These are phyloP conservation scores for Leishmania mexicana DNA, from an alignment of 208 protist genomes.

Conservation along the genomic window DNA sequence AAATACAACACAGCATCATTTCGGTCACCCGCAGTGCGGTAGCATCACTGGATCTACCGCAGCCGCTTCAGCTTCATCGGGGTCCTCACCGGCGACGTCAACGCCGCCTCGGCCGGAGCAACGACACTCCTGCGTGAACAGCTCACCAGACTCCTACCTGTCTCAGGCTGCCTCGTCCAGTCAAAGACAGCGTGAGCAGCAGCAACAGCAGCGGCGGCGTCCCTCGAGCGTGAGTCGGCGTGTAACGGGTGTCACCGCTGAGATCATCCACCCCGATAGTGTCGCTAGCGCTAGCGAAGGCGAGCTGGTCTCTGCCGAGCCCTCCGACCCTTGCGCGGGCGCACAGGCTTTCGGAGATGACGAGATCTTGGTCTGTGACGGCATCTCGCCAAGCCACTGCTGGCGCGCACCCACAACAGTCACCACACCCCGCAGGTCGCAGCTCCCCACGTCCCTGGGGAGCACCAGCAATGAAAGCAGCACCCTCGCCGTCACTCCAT, in stretches of 20 bases:
- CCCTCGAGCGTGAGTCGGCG: neutral
- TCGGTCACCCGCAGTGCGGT: neutral
- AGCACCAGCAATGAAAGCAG: neutral
- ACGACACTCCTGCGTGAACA: conserved; percentile 12
- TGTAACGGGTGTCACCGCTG: neutral
- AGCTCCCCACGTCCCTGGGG: neutral
- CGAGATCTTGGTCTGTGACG: neutral
- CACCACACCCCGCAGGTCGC: neutral
- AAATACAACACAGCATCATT: neutral
- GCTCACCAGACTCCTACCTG: conserved; percentile 20
- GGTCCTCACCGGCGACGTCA: neutral
- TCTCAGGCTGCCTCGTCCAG: conserved; percentile 11
- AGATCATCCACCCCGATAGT: too few species aligned
- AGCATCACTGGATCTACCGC: neutral
- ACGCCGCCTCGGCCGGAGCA: neutral
- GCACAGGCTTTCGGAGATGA: neutral
- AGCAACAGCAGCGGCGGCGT: neutral
- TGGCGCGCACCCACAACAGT: neutral
- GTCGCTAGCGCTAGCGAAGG: neutral
- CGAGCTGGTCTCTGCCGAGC: neutral
- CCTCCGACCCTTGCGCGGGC: neutral
- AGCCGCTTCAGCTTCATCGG: neutral
- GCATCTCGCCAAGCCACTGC: neutral
- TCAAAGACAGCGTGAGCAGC: neutral
- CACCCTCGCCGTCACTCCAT: neutral